phyloP scores from a whole-genome alignment of 73 alveolate species.

The Stentor coeruleus region DNA sequence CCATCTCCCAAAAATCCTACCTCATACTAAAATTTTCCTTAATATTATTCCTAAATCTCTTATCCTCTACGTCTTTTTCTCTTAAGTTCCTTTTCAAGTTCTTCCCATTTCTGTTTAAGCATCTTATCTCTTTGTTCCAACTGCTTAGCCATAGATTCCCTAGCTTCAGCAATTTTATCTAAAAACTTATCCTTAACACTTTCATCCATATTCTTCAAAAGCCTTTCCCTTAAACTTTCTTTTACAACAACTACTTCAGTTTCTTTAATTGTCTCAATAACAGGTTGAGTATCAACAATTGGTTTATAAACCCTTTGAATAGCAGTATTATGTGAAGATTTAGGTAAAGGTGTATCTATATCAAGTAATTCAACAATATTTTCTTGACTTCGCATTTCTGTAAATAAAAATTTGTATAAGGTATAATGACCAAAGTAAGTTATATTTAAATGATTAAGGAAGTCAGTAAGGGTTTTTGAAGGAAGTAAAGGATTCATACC shows the following conservation, averaged over 20 bases:
- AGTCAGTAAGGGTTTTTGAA: not conserved
- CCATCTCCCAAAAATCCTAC: too few relatives aligned
- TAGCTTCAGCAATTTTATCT: constrained; percentile 14
- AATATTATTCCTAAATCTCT: too few relatives aligned
- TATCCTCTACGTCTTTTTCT: not conserved
- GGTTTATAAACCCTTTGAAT: not conserved
- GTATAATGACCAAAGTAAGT: constrained; percentile 6
- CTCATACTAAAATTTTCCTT: too few relatives aligned
- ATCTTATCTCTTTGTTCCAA: constrained; percentile 12
- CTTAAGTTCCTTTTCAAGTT: constrained; percentile 19
- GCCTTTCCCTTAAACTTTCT: not conserved
- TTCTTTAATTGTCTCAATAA: not conserved
- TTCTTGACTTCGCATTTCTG: not conserved
- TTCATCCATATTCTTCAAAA: not conserved
- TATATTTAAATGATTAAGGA: not conserved
- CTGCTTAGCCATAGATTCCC: not conserved
- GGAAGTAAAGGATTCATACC: not conserved
- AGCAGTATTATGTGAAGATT: not conserved
- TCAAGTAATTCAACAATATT: not conserved
- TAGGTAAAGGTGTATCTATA: constrained; percentile 19
- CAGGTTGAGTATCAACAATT: not conserved
- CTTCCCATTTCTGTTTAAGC: constrained; percentile 23
- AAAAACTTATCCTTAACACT: not conserved
- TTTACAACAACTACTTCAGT: not conserved
- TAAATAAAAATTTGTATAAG: not conserved